phyloP scores from a whole-genome alignment of 768 basidiomycete genomes.

The Omphalotus guepiniiformis region DNA sequence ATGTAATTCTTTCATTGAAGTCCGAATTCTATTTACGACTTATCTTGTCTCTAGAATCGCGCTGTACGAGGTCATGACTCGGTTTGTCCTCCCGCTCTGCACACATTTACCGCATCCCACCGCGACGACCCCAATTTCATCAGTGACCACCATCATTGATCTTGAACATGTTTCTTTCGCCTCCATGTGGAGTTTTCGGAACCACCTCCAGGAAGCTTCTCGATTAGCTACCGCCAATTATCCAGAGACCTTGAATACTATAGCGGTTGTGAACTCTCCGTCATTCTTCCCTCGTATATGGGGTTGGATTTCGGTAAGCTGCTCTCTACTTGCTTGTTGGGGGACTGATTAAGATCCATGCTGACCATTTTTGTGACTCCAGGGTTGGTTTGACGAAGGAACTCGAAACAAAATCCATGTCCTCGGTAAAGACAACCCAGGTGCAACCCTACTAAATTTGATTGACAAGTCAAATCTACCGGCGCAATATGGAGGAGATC shows the following conservation, averaged over 20 bases:
- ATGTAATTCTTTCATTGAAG: constrained; percentile 46
- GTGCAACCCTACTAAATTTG: constrained; percentile 45
- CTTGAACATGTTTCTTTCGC: constrained; percentile 56
- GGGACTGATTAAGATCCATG: no score
- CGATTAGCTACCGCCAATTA: constrained; percentile 75
- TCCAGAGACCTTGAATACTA: constrained; percentile 68
- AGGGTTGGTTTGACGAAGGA: constrained; percentile 79
- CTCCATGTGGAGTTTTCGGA: constrained; percentile 65
- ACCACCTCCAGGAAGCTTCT: constrained; percentile 73
- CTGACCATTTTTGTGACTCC: background rate
- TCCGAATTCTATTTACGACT: background rate
- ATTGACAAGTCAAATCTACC: constrained; percentile 50
- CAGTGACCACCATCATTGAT: constrained; percentile 68
- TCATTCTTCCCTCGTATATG: constrained; percentile 80
- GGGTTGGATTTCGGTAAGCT: constrained; percentile 73
- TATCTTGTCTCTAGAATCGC: constrained; percentile 39
- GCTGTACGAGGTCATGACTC: constrained; percentile 63
- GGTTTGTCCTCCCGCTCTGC: constrained; percentile 64
- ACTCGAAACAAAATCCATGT: constrained; percentile 77
- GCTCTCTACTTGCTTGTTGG: background rate
- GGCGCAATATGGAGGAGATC: constrained; percentile 64
- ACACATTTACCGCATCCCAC: constrained; percentile 51
- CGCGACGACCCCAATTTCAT: constrained; percentile 50
- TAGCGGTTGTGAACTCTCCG: constrained; percentile 75
- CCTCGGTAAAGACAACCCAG: constrained; percentile 53